These are phyloP conservation scores for Beauveria scarabaeidicola DNA, from an alignment of 2,329 filamentous ascomycete genomes.

Conservation along the genomic window DNA sequence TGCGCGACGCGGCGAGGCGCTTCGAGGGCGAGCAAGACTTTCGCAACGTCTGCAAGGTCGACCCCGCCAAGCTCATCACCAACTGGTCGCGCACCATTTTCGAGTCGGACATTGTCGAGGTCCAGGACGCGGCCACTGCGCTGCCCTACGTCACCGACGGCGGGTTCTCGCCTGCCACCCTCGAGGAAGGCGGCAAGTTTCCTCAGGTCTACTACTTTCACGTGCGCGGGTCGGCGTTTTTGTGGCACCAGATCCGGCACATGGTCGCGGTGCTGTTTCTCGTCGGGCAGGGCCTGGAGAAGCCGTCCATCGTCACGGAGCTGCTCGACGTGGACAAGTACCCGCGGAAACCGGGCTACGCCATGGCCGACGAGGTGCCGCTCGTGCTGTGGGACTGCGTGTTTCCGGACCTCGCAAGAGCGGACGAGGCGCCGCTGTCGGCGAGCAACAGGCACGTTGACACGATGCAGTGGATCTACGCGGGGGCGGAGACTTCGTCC, in stretches of 20 bases:
- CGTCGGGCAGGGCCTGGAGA: slow-evolving; percentile 80
- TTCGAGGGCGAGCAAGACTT: slow-evolving; percentile 88
- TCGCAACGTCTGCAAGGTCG: slow-evolving; percentile 93
- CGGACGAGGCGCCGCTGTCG: slow-evolving; percentile 20
- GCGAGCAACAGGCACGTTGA: slow-evolving; percentile 34
- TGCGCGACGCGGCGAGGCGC: slow-evolving; percentile 71
- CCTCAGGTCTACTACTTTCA: slow-evolving; percentile 80
- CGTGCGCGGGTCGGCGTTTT: slow-evolving; percentile 81
- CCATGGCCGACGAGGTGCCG: slow-evolving; percentile 83
- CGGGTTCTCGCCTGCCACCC: slow-evolving; percentile 24
- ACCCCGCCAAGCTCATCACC: slow-evolving; percentile 78
- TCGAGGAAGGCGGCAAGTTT: slow-evolving; percentile 16
- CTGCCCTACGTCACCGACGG: slow-evolving; percentile 45
- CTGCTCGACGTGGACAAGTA: slow-evolving; percentile 65
- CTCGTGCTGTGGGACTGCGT: slow-evolving; percentile 95
- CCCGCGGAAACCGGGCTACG: slow-evolving; percentile 74
- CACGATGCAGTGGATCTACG: slow-evolving; percentile 67
- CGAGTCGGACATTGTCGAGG: slow-evolving; percentile 68
- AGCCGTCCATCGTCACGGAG: slow-evolving; percentile 60
- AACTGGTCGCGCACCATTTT: slow-evolving; percentile 76
- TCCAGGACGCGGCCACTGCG: slow-evolving; percentile 44
- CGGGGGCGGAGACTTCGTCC: slow-evolving; percentile 53
- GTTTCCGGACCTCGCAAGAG: slow-evolving; percentile 47
- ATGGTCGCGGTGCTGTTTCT: slow-evolving; percentile 91
- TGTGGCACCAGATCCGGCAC: slow-evolving; percentile 97